Evolutionary conservation across 495 filamentous ascomycete species (phyloP), one percentile per base, ranked within the genome.

Genomic region (Penicillium salamii): DNA sequence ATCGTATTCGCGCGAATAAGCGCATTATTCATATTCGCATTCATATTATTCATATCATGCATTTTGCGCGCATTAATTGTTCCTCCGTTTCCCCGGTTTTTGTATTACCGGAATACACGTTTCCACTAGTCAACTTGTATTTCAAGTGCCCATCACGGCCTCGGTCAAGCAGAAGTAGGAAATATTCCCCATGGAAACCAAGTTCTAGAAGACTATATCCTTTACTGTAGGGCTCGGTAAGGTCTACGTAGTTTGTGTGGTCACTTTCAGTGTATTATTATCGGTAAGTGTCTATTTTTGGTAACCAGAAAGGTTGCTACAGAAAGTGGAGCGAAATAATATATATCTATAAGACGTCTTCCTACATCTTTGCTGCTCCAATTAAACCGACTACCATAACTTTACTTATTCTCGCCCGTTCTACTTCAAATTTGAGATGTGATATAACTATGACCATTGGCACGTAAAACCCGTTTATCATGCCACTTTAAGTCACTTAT

Each of bases 31-130:
- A n/a, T n/a, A n/a, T n/a, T n/a, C n/a, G n/a, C n/a, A n/a, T n/a
- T n/a, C n/a, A n/a, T n/a, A n/a, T n/a, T n/a, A n/a, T n/a, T n/a
- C n/a, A n/a, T n/a, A n/a, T n/a, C n/a, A 53, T 47, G 14, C 11
- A 49, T 45, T 59, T 59, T 41, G 36, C 39, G 29, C 56, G 26
- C 45, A 31, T 42, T 52, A 34, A 34, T 34, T 7, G 32, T 34
- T 34, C 11, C n/a, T 34, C 32, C 11, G 32, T 34, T 34, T 50
- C 34, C 35, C 32, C 32, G 32, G 32, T n/a, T 4, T 36, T 28
- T 28, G 24, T 28, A 28, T 28, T 28, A 28, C 24, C 24, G 24
- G 9, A 9, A 4, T 28, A 4, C 24, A 28, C 24, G 24, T 28
- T 28, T 28, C 24, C 24, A 28, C 24, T 28, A 28, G 24, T 28